Conservation (phyloP, 768 basidiomycete species). For the Hericium erinaceus region DNA sequence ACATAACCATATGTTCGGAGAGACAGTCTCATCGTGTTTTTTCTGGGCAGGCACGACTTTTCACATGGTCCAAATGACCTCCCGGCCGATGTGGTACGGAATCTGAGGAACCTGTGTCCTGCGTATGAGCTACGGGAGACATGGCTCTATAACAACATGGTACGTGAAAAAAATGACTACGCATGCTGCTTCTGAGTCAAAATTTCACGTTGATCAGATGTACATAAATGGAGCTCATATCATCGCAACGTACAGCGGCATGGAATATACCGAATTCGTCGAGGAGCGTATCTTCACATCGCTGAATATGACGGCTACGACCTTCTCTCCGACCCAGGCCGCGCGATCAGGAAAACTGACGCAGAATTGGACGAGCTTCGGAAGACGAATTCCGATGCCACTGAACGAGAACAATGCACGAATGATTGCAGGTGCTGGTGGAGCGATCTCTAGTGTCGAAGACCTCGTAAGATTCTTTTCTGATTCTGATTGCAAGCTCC, state of each 20-base stretch:
- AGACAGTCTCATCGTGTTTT: constrained; percentile 16
- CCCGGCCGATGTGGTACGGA: constrained; percentile 2
- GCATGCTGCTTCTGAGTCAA: not conserved
- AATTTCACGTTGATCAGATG: constrained; percentile 24
- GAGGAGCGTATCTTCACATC: constrained; percentile 31
- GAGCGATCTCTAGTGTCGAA: not conserved
- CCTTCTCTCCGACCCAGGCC: constrained; percentile 27
- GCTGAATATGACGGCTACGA: constrained; percentile 32
- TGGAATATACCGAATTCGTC: constrained; percentile 30
- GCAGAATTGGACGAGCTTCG: constrained; percentile 24
- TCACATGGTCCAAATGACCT: not conserved
- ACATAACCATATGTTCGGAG: too few relatives aligned
- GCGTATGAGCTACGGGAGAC: constrained; percentile 29
- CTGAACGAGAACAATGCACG: constrained; percentile 18
- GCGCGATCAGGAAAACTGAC: constrained; percentile 22
- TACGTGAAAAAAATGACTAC: constrained; percentile 2
- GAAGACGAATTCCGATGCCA: constrained; percentile 25
- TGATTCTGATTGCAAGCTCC: too few relatives aligned
- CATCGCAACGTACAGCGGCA: constrained; percentile 23
- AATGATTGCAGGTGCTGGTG: not conserved
- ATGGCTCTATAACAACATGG: constrained; percentile 33
- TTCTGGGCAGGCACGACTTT: constrained; percentile 3
- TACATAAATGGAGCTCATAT: constrained; percentile 27
- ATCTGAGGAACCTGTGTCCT: constrained; percentile 24
- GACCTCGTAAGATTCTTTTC: too few relatives aligned